phyloP scores from a whole-genome alignment of 1,284 basidiomycete genomes.

The Caloboletus firmus region DNA sequence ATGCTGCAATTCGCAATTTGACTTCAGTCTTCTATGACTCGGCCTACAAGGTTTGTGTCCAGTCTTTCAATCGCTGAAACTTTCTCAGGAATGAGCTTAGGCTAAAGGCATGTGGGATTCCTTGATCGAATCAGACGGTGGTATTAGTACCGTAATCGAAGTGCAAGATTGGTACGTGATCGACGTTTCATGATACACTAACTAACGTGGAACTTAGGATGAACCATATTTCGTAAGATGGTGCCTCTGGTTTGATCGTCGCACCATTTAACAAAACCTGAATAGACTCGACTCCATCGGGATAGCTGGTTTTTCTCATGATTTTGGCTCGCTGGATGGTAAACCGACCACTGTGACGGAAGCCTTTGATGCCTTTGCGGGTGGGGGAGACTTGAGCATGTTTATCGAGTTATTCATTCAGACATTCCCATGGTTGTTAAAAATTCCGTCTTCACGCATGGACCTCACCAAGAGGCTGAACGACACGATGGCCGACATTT shows the following conservation, averaged over 20 bases:
- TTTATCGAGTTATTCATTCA: slow-evolving; percentile 43
- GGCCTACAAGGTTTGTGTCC: slow-evolving; percentile 31
- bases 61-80: background rate
- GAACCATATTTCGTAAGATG: slow-evolving; percentile 48
- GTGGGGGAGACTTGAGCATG: slow-evolving; percentile 29
- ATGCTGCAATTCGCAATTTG: slow-evolving; percentile 43
- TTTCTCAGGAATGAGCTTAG: slow-evolving; percentile 26
- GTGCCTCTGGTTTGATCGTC: slow-evolving; percentile 12
- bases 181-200: slow-evolving; percentile 9
- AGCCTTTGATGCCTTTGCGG: slow-evolving; percentile 45
- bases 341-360: slow-evolving; percentile 45
- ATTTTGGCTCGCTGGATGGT: slow-evolving; percentile 55
- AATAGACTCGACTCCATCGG: slow-evolving; percentile 57
- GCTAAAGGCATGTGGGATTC: slow-evolving; percentile 48
- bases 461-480: slow-evolving; percentile 40
- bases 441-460: slow-evolving; percentile 44
- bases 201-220: slow-evolving; percentile 40
- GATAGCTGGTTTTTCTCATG: slow-evolving; percentile 60
- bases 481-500: slow-evolving; percentile 45
- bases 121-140: slow-evolving; percentile 39
- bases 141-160: slow-evolving; percentile 42
- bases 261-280: slow-evolving; percentile 24
- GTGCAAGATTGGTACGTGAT: slow-evolving; percentile 41
- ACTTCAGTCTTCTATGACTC: slow-evolving; percentile 47
- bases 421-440: slow-evolving; percentile 44